Conservation (phyloP, 2,329 filamentous ascomycete species). For the Sporothrix phasma region DNA sequence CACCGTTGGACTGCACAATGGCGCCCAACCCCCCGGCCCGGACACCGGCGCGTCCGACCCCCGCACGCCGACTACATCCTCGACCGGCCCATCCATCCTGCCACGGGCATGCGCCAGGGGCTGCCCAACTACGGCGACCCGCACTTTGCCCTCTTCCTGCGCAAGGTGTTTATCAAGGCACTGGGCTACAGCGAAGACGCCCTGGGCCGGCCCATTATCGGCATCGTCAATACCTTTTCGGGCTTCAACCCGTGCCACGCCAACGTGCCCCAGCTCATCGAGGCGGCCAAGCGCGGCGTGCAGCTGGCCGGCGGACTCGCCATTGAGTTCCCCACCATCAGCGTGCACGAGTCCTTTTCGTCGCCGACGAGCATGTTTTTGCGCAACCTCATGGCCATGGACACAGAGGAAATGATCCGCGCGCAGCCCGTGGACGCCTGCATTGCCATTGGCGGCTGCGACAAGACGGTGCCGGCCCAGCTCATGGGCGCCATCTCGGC, state of each 20-base stretch:
- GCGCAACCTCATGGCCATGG: conserved; percentile 68
- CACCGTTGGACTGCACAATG: too few species aligned
- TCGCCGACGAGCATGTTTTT: conserved; percentile 66
- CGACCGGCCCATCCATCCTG: conserved; percentile 38
- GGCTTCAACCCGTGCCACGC: conserved; percentile 67
- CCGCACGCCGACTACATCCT: conserved; percentile 54
- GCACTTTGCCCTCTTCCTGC: conserved; percentile 64
- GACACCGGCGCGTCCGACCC: neutral
- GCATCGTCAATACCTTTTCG: conserved; percentile 64
- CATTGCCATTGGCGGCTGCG: conserved; percentile 60
- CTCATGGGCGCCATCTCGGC: conserved; percentile 67
- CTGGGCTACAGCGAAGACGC: conserved; percentile 64
- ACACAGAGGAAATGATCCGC: conserved; percentile 67
- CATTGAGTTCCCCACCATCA: conserved; percentile 66
- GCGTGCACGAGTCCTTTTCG: conserved; percentile 58
- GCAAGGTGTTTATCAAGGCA: conserved; percentile 70
- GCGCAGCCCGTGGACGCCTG: conserved; percentile 62
- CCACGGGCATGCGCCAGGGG: conserved; percentile 45
- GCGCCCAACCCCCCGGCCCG: too few species aligned
- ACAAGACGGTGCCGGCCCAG: conserved; percentile 65
- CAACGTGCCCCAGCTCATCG: conserved; percentile 60
- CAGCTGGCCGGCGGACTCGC: conserved; percentile 57
- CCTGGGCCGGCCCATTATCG: conserved; percentile 60
- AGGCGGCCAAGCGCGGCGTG: conserved; percentile 58
- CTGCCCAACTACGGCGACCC: conserved; percentile 62